Evolutionary conservation across 2,329 filamentous ascomycete species (phyloP).

Genomic region (Fusarium floridanum): DNA sequence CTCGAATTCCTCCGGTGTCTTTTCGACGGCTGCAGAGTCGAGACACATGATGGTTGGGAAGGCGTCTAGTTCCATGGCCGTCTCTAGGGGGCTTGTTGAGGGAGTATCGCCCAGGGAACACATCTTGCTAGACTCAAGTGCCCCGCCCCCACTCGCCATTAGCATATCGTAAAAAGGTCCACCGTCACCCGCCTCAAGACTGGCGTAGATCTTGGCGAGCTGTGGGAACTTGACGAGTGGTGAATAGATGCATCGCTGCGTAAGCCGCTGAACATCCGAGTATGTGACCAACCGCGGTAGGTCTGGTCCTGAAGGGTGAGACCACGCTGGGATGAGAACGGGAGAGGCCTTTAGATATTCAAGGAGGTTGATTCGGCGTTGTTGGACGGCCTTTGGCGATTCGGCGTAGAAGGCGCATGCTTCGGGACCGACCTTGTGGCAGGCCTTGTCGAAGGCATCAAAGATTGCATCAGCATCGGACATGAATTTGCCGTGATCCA

Average conservation of each 20-base stretch:
- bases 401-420: constrained; percentile 60
- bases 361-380: constrained; percentile 57
- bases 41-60: constrained; percentile 62
- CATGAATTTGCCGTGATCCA: constrained; percentile 61
- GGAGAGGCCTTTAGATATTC: constrained; percentile 56
- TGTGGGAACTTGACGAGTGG: constrained; percentile 57
- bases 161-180: constrained; percentile 56
- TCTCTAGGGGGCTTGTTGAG: constrained; percentile 45
- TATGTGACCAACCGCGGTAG: constrained; percentile 65
- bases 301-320: constrained; percentile 49
- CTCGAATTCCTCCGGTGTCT: constrained; percentile 52
- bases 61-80: constrained; percentile 51
- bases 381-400: constrained; percentile 54
- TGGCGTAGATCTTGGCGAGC: constrained; percentile 59
- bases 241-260: constrained; percentile 59
- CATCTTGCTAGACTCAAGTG: constrained; percentile 25
- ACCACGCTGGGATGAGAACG: constrained; percentile 55
- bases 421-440: constrained; percentile 63
- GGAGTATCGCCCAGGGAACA: constrained; percentile 47
- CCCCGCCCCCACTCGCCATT: constrained; percentile 10
- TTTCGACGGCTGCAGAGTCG: constrained; percentile 51
- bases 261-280: constrained; percentile 59
- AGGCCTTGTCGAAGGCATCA: constrained; percentile 65
- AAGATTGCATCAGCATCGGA: constrained; percentile 68
- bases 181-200: constrained; percentile 60